Percentiles rank a stretch among this genome's conserved stretches.
Evolutionary conservation across 257 asterid species (phyloP).

Genomic region (Petunia secreta): DNA sequence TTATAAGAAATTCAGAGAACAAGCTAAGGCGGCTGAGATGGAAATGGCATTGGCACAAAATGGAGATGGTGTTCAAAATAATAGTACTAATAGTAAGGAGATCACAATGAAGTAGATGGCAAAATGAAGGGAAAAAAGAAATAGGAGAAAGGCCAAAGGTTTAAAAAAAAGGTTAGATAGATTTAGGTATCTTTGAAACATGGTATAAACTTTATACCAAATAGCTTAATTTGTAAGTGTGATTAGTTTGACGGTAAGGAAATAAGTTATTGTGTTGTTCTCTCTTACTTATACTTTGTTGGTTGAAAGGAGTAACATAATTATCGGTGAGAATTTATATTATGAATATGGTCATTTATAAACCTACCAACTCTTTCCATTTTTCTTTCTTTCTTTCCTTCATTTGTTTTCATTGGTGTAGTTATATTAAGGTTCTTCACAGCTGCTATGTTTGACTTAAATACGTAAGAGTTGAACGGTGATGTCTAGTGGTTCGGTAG

Average conservation of each 20-base stretch:
- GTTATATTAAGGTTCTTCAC: no score
- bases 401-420: no score
- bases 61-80: constrained; percentile 17
- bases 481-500: neutral
- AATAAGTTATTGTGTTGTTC: neutral
- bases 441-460: constrained; percentile 3
- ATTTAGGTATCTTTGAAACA: neutral
- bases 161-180: neutral
- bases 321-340: no score
- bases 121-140: neutral
- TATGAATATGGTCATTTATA: no score
- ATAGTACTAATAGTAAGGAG: neutral
- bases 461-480: neutral
- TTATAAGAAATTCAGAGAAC: constrained; percentile 60
- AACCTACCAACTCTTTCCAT: no score
- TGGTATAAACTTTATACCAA: neutral
- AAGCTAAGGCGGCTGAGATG: constrained; percentile 38
- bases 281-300: neutral
- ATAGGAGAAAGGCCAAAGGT: neutral
- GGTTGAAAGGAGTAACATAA: no score
- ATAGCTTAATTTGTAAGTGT: neutral
- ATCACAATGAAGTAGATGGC: neutral
- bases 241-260: neutral
- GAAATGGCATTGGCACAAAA: constrained; percentile 34
- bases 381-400: no score